A percentile compares a stretch with the other conserved stretches of the same genome.
Evolutionary conservation across 2,329 filamentous ascomycete genomes (phyloP).

Genomic region (Metarhizium robertsii): DNA sequence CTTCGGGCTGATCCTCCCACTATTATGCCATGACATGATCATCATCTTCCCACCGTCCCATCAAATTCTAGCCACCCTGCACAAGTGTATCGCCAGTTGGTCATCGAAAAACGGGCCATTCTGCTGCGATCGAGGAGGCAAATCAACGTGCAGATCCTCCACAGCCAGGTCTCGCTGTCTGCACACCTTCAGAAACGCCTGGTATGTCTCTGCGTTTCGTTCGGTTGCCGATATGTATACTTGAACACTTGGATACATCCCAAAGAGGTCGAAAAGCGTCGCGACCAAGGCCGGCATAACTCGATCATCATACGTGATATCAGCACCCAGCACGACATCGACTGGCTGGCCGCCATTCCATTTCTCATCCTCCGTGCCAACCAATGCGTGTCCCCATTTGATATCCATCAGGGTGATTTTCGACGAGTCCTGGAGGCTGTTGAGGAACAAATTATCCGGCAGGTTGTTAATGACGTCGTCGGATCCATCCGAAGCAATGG

Average conservation of each 20-base stretch:
- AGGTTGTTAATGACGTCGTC: constrained; percentile 61
- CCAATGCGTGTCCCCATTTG: constrained; percentile 53
- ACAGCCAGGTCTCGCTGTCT: constrained; percentile 35
- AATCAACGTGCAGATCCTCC: constrained; percentile 31
- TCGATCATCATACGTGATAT: constrained; percentile 65
- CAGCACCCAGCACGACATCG: constrained; percentile 64
- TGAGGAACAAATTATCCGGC: constrained; percentile 59
- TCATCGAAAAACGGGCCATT: constrained; percentile 56
- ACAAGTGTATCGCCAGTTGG: constrained; percentile 48
- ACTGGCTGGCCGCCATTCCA: constrained; percentile 38
- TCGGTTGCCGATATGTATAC: constrained; percentile 63
- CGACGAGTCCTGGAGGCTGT: constrained; percentile 45
- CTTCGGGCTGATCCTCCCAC: too few relatives aligned
- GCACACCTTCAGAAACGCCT: constrained; percentile 52
- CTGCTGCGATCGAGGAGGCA: constrained; percentile 33
- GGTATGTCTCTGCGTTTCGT: constrained; percentile 60
- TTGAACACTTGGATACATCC: constrained; percentile 42
- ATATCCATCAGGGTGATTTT: constrained; percentile 43
- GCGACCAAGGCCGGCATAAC: constrained; percentile 54
- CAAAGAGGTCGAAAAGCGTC: constrained; percentile 54
- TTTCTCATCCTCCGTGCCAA: constrained; percentile 45
- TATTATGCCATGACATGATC: too few relatives aligned
- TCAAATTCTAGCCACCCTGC: constrained; percentile 16
- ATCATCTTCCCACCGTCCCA: neutral
- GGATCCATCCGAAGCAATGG: constrained; percentile 66